Evolutionary conservation across 2,329 filamentous ascomycete species (phyloP), one percentile per base, ranked within the genome.

Genomic region (Xylariaceae sp.): DNA sequence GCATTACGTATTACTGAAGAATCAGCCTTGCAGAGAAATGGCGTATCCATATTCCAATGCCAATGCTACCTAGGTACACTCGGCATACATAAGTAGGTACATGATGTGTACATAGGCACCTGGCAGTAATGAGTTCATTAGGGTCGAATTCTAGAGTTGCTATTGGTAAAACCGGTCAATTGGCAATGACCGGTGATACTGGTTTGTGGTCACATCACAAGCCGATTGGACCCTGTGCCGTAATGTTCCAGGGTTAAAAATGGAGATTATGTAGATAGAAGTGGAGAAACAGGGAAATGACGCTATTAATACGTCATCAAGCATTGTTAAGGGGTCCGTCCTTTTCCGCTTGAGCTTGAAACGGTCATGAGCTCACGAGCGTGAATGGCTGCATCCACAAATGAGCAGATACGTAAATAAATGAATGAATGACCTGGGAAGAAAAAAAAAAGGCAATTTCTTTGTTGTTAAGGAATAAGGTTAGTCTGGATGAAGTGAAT

Each of bases 221-320:
- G 50, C 32, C 44, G 37, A 58, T 58, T 59, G 53, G 55, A 50
- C 52, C 43, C 43, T 57, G 54, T 44, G 26, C 45, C 26, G 46
- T n/a, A 40, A 47, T 41, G 52, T 63, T 52, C 54, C 52, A 59
- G 56, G 43, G 50, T 40, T 59, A 59, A 50, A n/a, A 56, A 42
- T 54, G 53, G 61, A n/a, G 40, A 54, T 16, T 12, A 29, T 14
- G 3, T 52, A 48, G 55, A 37, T 44, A 37, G 45, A 40, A 55
- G 54, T 56, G 58, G 53, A 41, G 48, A 19, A 43, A 40, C 54
- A 60, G 52, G 56, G 60, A 58, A 62, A 61, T 62, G 62, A 65
- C 61, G 62, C 56, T 60, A 50, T 40, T 18, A 41, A 50, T 63
- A 65, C 62, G 62, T 65, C 62, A 65, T 65, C 41, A 12, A 51